Conservation (phyloP, 148 eudicot genomes). For the Selenicereus undatus region DNA sequence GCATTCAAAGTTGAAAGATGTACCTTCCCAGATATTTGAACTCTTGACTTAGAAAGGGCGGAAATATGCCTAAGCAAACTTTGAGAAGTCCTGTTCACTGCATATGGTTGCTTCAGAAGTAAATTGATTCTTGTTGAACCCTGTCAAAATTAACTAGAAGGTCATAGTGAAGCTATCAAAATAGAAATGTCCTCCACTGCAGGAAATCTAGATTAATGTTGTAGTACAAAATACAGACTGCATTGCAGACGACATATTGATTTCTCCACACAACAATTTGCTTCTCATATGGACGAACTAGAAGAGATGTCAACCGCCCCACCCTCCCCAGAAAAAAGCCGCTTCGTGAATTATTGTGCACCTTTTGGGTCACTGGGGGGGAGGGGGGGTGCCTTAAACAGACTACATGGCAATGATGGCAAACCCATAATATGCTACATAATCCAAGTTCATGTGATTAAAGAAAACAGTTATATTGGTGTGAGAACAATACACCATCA, state of each 20-base stretch:
- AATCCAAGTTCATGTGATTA: not conserved
- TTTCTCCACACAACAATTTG: too few relatives aligned
- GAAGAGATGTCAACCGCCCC: too few relatives aligned
- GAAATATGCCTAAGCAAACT: constrained; percentile 26
- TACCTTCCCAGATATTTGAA: constrained; percentile 39
- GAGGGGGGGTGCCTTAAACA: not conserved
- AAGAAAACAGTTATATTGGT: not conserved
- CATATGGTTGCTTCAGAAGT: constrained; percentile 15
- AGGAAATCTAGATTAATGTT: not conserved
- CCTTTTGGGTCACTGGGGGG: not conserved
- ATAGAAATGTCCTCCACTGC: not conserved
- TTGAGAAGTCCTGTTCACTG: constrained; percentile 14
- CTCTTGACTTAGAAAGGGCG: constrained; percentile 25
- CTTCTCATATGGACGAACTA: too few relatives aligned
- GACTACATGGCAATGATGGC: not conserved
- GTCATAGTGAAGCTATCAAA: constrained; percentile 15
- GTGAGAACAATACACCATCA: not conserved
- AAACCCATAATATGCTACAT: not conserved
- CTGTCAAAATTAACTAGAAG: constrained; percentile 31
- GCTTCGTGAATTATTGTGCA: too few relatives aligned
- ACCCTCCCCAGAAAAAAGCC: too few relatives aligned
- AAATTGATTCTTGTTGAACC: constrained; percentile 22
- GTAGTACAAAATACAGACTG: not conserved
- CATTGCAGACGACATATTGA: not conserved
- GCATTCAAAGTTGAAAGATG: constrained; percentile 17